Base-by-base conservation (phyloP, 495 filamentous ascomycete genomes). In the Aspergillus nidulans region DNA sequence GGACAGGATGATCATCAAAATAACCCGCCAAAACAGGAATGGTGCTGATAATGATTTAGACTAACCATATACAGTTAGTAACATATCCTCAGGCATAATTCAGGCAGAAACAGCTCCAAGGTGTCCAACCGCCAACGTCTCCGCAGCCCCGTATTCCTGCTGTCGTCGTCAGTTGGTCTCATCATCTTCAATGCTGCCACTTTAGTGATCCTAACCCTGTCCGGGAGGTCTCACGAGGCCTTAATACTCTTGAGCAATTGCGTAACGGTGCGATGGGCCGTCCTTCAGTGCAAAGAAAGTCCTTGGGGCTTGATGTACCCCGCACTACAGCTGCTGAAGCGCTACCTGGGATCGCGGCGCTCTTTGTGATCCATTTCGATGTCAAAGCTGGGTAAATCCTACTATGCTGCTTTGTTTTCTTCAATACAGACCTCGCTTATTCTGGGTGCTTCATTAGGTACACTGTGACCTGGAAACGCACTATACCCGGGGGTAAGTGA, bases 311-410 rank as follows among this genome's bases (percentile, higher is more conserved):
- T 48, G 70, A 73, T 50, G 53, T 71, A 49, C 64, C 70, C 54
- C 69, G 67, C 55, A 60, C 64, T 48, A 39, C 65, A 52, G 66
- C 59, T 6, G 16, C 70, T 52, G 74, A 77, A 47, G 70, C 70
- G 58, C 74, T 73, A 16, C 90, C 90, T 50, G 84, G 85, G 52
- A 85, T 95, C 62, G 85, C 81, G 24, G 90, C 89, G n/a, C 73
- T 92, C 41, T 95, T 95, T 73, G 77, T 92, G 48, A 90, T 92
- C 64, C 80, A 84, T 64, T 95, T 95, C 75, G 90, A 95, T 65
- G 87, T 88, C 68, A 89, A 90, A 66, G 82, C 87, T 64, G 89
- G 89, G 72, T 94, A 81, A 69, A 73, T 28, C 40, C 5, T 59
- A 47, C 34, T 39, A 40, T 18, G 10, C 24, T 28, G 30, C 39